A percentile compares a stretch with the other conserved stretches of the same genome.
Evolutionary conservation across 2,329 filamentous ascomycete species (phyloP).

Genomic region (Grosmannia serpens): DNA sequence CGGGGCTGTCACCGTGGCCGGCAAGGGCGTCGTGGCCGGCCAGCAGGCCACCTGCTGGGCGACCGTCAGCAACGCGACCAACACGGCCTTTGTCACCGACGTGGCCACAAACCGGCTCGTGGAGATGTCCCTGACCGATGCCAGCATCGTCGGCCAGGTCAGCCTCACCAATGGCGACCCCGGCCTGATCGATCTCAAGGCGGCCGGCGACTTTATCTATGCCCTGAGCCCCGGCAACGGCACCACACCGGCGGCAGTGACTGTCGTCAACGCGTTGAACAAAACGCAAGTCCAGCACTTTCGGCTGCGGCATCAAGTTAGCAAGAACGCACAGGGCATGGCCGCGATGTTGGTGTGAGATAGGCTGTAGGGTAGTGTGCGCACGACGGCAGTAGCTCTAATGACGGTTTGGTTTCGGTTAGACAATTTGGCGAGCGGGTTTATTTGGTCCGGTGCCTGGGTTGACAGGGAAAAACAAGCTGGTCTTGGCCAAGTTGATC

Average conservation of each 20-base stretch:
- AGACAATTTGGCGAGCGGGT: no score
- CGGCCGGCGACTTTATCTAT: conserved; percentile 44
- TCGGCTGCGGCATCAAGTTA: conserved; percentile 15
- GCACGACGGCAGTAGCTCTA: no score
- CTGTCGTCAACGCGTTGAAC: conserved; percentile 23
- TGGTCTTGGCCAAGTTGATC: no score
- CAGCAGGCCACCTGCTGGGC: conserved; percentile 50
- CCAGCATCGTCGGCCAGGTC: conserved; percentile 29
- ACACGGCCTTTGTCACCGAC: conserved; percentile 48
- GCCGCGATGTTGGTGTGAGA: conserved; percentile 11
- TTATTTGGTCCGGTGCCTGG: no score
- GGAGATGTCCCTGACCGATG: conserved; percentile 41
- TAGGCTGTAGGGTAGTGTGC: no score
- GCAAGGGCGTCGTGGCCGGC: conserved; percentile 30
- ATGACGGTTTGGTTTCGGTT: no score
- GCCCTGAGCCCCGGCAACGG: conserved; percentile 43
- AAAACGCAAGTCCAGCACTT: conserved; percentile 23
- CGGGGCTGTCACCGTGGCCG: conserved; percentile 21
- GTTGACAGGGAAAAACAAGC: no score
- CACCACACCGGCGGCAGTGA: conserved; percentile 22
- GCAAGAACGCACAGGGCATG: conserved; percentile 20
- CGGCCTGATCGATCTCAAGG: conserved; percentile 43
- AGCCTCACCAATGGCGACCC: conserved; percentile 35
- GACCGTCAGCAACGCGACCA: conserved; percentile 33
- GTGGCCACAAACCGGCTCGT: conserved; percentile 39